Conservation (phyloP, 345 rosid genomes). For the Pistacia vera region DNA sequence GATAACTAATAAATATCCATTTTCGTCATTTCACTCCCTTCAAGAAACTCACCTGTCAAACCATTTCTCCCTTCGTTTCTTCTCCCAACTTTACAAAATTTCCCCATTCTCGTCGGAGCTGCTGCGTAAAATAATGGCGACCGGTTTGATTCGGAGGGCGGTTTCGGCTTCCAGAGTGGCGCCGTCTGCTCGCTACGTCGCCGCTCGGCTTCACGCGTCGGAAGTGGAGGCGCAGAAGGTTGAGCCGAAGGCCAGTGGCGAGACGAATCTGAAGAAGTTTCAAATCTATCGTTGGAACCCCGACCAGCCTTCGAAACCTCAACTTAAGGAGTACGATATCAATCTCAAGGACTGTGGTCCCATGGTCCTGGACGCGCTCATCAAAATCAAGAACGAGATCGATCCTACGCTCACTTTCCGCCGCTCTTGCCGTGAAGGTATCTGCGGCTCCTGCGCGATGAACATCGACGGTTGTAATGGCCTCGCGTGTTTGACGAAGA, state of each 20-base stretch:
- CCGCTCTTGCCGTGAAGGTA: slow-evolving; percentile 96
- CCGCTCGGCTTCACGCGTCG: slow-evolving; percentile 46
- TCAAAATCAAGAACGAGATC: slow-evolving; percentile 97
- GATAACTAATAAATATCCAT: not conserved
- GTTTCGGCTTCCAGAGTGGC: slow-evolving; percentile 27
- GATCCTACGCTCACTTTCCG: slow-evolving; percentile 93
- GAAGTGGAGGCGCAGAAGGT: slow-evolving; percentile 53
- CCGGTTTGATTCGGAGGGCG: slow-evolving; percentile 50
- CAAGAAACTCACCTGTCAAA: not conserved
- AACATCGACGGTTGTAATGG: slow-evolving; percentile 96
- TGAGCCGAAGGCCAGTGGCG: slow-evolving; percentile 33
- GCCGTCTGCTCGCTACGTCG: slow-evolving; percentile 34
- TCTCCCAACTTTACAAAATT: not conserved
- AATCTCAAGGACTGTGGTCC: slow-evolving; percentile 92
- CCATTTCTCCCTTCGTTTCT: not conserved
- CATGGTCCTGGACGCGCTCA: slow-evolving; percentile 92
- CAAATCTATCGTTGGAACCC: slow-evolving; percentile 97
- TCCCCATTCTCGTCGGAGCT: not conserved
- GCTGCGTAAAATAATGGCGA: slow-evolving; percentile 40
- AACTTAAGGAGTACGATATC: slow-evolving; percentile 68
- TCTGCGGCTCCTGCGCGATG: slow-evolving; percentile 97
- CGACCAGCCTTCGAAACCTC: slow-evolving; percentile 70
- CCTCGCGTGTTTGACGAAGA: slow-evolving; percentile 89
- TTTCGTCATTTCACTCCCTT: not conserved
- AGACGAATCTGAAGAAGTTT: slow-evolving; percentile 57